A percentile compares a stretch with the other conserved stretches of the same genome.
phyloP scores from a whole-genome alignment of 495 filamentous ascomycete species.

The Neohortaea acidophila region DNA sequence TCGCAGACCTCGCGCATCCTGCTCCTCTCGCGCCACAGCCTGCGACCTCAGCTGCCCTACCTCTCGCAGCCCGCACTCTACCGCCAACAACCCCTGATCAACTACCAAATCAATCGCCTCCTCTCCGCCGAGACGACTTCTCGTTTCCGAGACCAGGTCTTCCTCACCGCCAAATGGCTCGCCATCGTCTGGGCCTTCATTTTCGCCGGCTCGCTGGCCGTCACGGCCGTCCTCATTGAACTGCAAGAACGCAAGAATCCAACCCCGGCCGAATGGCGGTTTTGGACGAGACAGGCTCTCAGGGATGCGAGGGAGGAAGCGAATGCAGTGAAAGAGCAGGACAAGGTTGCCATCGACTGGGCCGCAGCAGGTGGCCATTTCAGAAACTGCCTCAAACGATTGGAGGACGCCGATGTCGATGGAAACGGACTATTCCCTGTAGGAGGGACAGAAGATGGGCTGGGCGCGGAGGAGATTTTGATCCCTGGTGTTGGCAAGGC shows the following conservation, averaged over 20 bases:
- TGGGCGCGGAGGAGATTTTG: constrained; percentile 37
- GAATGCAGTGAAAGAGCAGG: constrained; percentile 27
- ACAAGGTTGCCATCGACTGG: constrained; percentile 46
- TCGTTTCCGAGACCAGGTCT: constrained; percentile 49
- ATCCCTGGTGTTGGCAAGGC: constrained; percentile 41
- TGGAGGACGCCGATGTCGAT: constrained; percentile 43
- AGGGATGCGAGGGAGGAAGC: constrained; percentile 9
- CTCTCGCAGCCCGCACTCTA: constrained; percentile 48
- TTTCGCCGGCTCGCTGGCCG: constrained; percentile 36
- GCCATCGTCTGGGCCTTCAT: constrained; percentile 40
- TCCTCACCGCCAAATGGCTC: constrained; percentile 44
- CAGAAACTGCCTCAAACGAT: constrained; percentile 33
- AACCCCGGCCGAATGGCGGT: constrained; percentile 19
- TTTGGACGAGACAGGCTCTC: constrained; percentile 30
- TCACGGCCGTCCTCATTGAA: constrained; percentile 48
- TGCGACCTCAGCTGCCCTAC: constrained; percentile 57
- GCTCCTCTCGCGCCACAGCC: constrained; percentile 31
- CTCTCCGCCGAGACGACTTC: constrained; percentile 61
- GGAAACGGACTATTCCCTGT: constrained; percentile 43
- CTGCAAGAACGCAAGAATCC: constrained; percentile 42
- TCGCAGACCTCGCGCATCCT: constrained; percentile 34
- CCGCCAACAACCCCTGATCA: constrained; percentile 28
- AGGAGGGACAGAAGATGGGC: constrained; percentile 25
- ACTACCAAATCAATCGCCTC: constrained; percentile 46
- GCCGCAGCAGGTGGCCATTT: constrained; percentile 40